Evolutionary conservation across 805 yeast species (phyloP).

Genomic region (Lipomyces kockii): DNA sequence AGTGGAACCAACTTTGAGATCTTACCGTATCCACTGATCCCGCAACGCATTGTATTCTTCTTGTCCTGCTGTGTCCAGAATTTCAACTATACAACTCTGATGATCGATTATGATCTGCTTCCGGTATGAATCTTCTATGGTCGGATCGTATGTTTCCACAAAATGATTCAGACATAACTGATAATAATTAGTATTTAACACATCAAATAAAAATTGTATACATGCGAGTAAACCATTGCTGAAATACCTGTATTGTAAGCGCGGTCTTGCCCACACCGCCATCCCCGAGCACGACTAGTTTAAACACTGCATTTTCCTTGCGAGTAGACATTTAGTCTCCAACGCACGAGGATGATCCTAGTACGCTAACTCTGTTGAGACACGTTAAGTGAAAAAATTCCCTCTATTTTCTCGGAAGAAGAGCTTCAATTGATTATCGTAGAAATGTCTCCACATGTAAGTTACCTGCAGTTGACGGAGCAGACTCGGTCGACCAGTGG

Average conservation of each 20-base stretch:
- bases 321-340: constrained; percentile 6
- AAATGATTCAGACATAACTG: constrained; percentile 35
- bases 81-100: constrained; percentile 81
- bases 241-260: constrained; percentile 54
- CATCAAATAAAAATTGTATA: background rate
- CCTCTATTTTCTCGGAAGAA: background rate
- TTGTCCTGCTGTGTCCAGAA: constrained; percentile 89
- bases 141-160: constrained; percentile 92
- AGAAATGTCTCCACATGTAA: background rate
- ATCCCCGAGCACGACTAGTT: constrained; percentile 89
- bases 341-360: background rate
- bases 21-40: constrained; percentile 53
- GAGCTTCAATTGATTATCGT: background rate
- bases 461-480: background rate
- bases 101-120: constrained; percentile 89
- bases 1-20: background rate
- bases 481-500: background rate
- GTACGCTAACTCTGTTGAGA: background rate
- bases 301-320: constrained; percentile 19
- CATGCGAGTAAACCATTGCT: background rate
- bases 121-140: constrained; percentile 93
- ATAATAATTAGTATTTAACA: background rate
- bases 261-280: constrained; percentile 98
- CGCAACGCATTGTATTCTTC: constrained; percentile 97
- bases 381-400: background rate